Evolutionary conservation across 2,329 filamentous ascomycete species (phyloP).

Genomic region (Xylariaceae sp.): DNA sequence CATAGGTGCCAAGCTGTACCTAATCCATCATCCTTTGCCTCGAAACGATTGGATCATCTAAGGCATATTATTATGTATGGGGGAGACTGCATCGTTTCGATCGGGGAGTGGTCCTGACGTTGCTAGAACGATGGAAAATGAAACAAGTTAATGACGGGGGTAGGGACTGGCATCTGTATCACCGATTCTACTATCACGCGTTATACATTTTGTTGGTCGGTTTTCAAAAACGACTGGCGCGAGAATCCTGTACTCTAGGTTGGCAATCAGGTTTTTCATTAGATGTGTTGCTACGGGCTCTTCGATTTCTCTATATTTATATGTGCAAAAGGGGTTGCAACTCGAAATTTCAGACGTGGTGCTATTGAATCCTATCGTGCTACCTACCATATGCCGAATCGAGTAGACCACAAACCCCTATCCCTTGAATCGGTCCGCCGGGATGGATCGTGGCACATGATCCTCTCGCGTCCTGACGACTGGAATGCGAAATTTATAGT

Average conservation of each 20-base stretch:
- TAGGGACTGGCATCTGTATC: slow-evolving; percentile 29
- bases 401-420: not conserved
- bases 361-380: not conserved
- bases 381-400: not conserved
- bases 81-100: slow-evolving; percentile 15
- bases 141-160: slow-evolving; percentile 27
- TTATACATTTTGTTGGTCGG: slow-evolving; percentile 24
- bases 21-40: slow-evolving; percentile 16
- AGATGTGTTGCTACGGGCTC: slow-evolving; percentile 15
- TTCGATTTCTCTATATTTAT: not conserved
- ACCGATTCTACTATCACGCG: slow-evolving; percentile 30
- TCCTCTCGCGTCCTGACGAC: not conserved
- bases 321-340: not conserved
- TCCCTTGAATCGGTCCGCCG: not conserved
- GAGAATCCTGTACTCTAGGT: slow-evolving; percentile 31
- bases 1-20: slow-evolving; percentile 22
- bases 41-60: slow-evolving; percentile 9
- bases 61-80: slow-evolving; percentile 4
- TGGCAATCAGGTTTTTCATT: slow-evolving; percentile 31
- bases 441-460: not conserved
- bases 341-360: not conserved
- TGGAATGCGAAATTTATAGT: not conserved
- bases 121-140: slow-evolving; percentile 18
- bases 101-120: slow-evolving; percentile 14
- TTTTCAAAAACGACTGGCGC: slow-evolving; percentile 30